Base-by-base conservation (phyloP, 305 asterid genomes). In the Fraxinus paxiana region DNA sequence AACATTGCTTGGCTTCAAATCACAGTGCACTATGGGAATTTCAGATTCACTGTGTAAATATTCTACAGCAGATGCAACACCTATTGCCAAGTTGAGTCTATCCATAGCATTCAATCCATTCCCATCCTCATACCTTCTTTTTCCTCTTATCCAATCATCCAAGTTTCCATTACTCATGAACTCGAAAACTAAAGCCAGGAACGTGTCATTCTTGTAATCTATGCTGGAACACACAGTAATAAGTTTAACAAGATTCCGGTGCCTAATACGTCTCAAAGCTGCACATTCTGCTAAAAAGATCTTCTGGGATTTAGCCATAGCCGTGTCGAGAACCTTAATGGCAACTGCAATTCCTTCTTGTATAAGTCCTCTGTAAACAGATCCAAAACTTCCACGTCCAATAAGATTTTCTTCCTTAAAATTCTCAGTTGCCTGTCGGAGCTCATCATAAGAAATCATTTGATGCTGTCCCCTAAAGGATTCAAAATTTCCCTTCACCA, bases 91-190 rank as follows among this genome's bases (percentile, higher is more conserved):
- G 37, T 88, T 83, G 33, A 89, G 12, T 76, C 90, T 77, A 17
- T 88, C 86, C 77, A 82, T 38, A 54, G 76, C 20, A 48, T 59
- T 54, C 3, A 88, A 78, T 26, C 82, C 73, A 4, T 6, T 20
- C 54, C 84, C 86, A 31, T 81, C 31, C 4, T 37, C 79, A 37
- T 80, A 70, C 63, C 78, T 87, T 43, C 87, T 85, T 75, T 75
- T 84, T 12, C 87, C 88, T 20, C 73, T 75, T 72, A 91, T 86
- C 96, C 94, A 93, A 48, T 88, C 92, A 20, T 87, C 90, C 88
- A 93, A 84, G 85, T 89, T 91, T 81, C 95, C 95, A 1, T 92
- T 91, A 83, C 89, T 82, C 94, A 91, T 87, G 83, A 87, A 88
- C 79, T 90, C 91, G 54, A 43, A 87, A 5, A 92, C 22, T 78